phyloP scores from a whole-genome alignment of 345 rosid species.

The Laguncularia racemosa region DNA sequence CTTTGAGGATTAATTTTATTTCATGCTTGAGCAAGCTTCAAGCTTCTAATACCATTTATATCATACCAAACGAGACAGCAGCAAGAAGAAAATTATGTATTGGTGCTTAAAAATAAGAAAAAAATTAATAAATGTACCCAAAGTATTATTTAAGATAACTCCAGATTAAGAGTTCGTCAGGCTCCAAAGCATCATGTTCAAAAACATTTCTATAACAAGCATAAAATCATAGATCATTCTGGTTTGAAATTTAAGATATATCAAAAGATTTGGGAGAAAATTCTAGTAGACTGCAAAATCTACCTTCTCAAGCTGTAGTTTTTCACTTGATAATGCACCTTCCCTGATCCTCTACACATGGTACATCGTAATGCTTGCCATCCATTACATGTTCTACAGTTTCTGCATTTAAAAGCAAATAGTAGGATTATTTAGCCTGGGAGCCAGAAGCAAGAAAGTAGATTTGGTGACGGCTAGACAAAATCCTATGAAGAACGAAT shows the following conservation, averaged over 20 bases:
- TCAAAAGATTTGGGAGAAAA: neutral
- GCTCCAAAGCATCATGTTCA: too few relatives aligned
- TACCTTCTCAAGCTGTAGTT: constrained; percentile 71
- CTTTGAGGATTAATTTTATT: too few relatives aligned
- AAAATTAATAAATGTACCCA: too few relatives aligned
- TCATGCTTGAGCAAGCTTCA: too few relatives aligned
- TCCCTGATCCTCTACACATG: constrained; percentile 91
- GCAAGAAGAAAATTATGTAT: too few relatives aligned
- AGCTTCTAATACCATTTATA: too few relatives aligned
- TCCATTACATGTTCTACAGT: constrained; percentile 74
- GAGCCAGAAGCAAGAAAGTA: neutral
- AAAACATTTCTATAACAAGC: too few relatives aligned
- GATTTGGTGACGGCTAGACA: neutral
- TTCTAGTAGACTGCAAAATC: neutral
- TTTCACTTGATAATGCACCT: constrained; percentile 80
- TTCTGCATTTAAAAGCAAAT: constrained; percentile 35
- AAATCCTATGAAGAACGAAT: neutral
- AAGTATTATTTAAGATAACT: too few relatives aligned
- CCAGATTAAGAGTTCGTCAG: too few relatives aligned
- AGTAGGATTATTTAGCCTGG: neutral
- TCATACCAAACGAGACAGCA: too few relatives aligned
- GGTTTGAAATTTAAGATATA: neutral
- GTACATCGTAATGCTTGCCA: constrained; percentile 89
- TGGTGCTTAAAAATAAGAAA: too few relatives aligned
- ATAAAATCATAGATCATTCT: too few relatives aligned